Base-by-base conservation (phyloP, 768 basidiomycete genomes). In the Russula dissimulans region DNA sequence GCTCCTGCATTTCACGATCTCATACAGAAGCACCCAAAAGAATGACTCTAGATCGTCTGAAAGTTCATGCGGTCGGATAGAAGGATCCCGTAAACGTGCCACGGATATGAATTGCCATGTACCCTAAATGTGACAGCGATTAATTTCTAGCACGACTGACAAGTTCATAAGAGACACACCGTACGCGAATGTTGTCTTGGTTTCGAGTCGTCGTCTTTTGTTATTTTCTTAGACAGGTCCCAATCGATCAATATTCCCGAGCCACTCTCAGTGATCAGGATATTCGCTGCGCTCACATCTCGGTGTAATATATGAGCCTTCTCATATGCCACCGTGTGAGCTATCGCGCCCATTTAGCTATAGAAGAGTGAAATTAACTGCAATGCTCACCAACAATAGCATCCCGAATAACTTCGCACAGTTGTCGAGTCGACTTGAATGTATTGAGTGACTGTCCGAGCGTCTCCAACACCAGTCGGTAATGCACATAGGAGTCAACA, bases 61-160 rank as follows among this genome's bases (percentile, higher is more conserved):
- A 5, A 62, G 52, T 39, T 57, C 49, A 17, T 59, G 49, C 3
- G 42, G 26, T 18, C 57, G 48, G 10, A 17, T 51, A 4, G 22
- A 44, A 36, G 57, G 57, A 4, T 49, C 31, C 1, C 14, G 0
- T 8, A 64, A 48, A 10, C 55, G 53, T 0, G 22, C 45, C 4
- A 59, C 60, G 0, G 60, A 58, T 57, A 59, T 59, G 56, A 52
- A 66, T 51, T 64, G 65, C 65, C 62, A 64, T 18, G 65, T 66
- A 1, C 65, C 62, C 65, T 66, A 26, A 15, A 18, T 8, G 4
- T 4, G 18, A 22, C 22, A 29, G 1, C 11, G 15, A 3, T 31
- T 8, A 34, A 12, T 15, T 34, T 12, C 22, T 26, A n/a, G n/a
- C n/a, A n/a, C n/a, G n/a, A n/a, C n/a, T n/a, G n/a, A n/a, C n/a